These are phyloP conservation scores for Fusarium oxysporum DNA, from an alignment of 2,329 filamentous ascomycete species.

Conservation along the genomic window DNA sequence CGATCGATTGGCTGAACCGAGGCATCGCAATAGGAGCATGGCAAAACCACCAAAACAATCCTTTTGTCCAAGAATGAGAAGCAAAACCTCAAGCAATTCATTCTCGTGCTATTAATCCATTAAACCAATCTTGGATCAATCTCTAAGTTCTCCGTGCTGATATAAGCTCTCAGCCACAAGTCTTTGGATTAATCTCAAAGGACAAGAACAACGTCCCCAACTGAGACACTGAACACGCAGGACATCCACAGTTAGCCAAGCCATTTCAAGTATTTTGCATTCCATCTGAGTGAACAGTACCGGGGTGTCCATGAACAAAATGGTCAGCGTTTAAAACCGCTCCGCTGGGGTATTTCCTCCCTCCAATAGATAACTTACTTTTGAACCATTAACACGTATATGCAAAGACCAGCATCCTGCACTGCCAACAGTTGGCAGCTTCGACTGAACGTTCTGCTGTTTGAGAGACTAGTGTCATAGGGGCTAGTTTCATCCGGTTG, in stretches of 20 bases:
- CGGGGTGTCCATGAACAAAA: background rate
- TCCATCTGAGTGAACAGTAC: background rate
- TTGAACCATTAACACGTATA: accelerated
- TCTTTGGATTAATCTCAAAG: no score
- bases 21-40: background rate
- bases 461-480: background rate
- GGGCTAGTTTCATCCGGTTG: background rate
- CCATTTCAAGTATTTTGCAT: no score
- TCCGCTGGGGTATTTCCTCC: no score
- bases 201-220: background rate
- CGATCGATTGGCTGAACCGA: background rate
- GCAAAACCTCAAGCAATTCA: no score
- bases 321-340: accelerated
- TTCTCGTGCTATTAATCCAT: no score
- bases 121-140: background rate
- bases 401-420: no score
- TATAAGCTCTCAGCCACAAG: no score
- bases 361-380: background rate
- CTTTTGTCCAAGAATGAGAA: accelerated
- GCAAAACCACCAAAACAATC: accelerated
- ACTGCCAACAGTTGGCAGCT: background rate
- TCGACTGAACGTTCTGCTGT: background rate
- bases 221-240: background rate
- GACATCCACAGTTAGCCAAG: no score
- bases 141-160: no score